phyloP scores from a whole-genome alignment of 75 land plant genomes.

The Sequoia sempervirens region DNA sequence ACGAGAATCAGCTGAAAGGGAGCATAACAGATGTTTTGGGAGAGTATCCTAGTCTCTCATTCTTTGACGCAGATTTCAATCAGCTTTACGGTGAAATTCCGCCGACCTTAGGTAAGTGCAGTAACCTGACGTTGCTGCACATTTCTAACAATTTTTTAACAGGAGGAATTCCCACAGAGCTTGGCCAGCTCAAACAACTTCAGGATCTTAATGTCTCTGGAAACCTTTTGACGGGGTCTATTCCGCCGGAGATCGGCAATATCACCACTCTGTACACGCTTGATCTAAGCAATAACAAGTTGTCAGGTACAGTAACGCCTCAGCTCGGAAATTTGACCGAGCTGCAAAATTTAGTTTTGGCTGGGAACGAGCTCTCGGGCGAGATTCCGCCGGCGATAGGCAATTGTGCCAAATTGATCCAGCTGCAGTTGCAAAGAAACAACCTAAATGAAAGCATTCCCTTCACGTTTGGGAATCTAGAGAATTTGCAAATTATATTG shows the following conservation, averaged over 20 bases:
- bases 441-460: constrained; percentile 38
- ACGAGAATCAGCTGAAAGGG: constrained; percentile 20
- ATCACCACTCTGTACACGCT: constrained; percentile 46
- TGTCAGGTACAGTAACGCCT: constrained; percentile 68
- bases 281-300: constrained; percentile 59
- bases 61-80: constrained; percentile 23
- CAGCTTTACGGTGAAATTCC: constrained; percentile 27
- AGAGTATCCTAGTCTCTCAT: constrained; percentile 18
- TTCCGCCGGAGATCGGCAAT: constrained; percentile 25
- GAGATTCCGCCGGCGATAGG: constrained; percentile 58
- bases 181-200: constrained; percentile 16
- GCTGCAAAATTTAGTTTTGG: constrained; percentile 65
- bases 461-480: constrained; percentile 20
- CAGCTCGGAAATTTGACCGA: constrained; percentile 49
- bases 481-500: constrained; percentile 16
- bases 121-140: constrained; percentile 11
- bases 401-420: constrained; percentile 13
- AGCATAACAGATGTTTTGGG: constrained; percentile 23
- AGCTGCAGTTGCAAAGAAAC: constrained; percentile 22
- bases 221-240: constrained; percentile 21
- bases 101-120: constrained; percentile 18
- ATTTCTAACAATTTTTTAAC: constrained; percentile 20
- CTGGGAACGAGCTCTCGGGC: constrained; percentile 61
- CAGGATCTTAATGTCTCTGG: constrained; percentile 17
- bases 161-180: constrained; percentile 25